A percentile compares a stretch with the other conserved stretches of the same genome.
phyloP scores from a whole-genome alignment of 2,329 filamentous ascomycete species.

The Sodiomyces alkalinus region DNA sequence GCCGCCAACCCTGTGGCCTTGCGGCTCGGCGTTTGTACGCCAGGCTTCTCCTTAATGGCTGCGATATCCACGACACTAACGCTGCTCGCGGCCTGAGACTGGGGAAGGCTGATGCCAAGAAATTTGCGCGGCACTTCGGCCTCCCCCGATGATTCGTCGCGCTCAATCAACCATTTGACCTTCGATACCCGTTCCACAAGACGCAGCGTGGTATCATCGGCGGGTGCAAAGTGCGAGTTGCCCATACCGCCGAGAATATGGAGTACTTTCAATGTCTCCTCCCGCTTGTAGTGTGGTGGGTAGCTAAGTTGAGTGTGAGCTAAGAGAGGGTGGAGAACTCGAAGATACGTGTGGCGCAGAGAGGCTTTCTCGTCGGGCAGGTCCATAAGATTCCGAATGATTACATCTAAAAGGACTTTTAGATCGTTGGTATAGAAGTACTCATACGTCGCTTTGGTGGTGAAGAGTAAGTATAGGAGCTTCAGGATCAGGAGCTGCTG shows the following conservation, averaged over 20 bases:
- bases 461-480: conserved; percentile 87
- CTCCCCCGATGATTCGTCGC: conserved; percentile 21
- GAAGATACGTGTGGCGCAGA: conserved; percentile 83
- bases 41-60: conserved; percentile 66
- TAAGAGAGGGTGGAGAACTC: conserved; percentile 79
- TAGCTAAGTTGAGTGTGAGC: conserved; percentile 81
- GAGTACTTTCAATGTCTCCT: conserved; percentile 67
- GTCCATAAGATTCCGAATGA: conserved; percentile 92
- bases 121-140: conserved; percentile 40
- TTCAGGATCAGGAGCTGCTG: conserved; percentile 94
- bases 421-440: conserved; percentile 99
- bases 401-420: conserved; percentile 84
- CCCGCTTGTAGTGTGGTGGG: conserved; percentile 79
- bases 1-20: conserved; percentile 18
- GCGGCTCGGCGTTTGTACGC: conserved; percentile 65
- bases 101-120: conserved; percentile 56
- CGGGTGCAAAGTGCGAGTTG: conserved; percentile 62
- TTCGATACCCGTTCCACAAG: conserved; percentile 61
- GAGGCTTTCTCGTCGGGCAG: conserved; percentile 67
- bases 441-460: conserved; percentile 79
- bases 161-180: conserved; percentile 50
- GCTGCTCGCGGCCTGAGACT: conserved; percentile 51
- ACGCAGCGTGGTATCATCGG: conserved; percentile 65
- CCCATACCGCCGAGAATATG: conserved; percentile 52
- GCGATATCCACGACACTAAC: conserved; percentile 68